Evolutionary conservation across 2,329 filamentous ascomycete genomes (phyloP), one percentile per base, ranked within the genome.

Genomic region (Shiraia bambusicola): DNA sequence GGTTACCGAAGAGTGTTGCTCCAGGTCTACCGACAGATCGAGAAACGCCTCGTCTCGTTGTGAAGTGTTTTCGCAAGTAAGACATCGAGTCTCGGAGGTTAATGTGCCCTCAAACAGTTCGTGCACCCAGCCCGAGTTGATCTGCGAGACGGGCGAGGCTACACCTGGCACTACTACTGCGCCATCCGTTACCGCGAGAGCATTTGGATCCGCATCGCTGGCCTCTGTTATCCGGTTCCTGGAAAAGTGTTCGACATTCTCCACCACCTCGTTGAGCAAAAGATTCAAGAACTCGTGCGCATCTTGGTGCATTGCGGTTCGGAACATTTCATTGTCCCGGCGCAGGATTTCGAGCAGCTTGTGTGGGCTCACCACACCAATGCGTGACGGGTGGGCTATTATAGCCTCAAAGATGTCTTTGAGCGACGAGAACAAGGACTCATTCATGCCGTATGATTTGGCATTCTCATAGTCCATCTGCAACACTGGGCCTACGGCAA

Each of bases 241-340:
- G 17, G 90, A 86, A 58, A 91, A 88, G n/a, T 83, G 79, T 70
- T 98, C 93, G 17, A 98, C 90, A 60, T 92, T 95, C 34, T 90
- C 82, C 37, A 98, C 92, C 25, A 98, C 88, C 64, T 95, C 87
- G 67, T 98, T 98, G n/a, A 98, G 76, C 2, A 98, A 78, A 24
- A 97, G 75, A 45, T 95, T 95, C 57, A 97, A 82, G 56, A 98
- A 98, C 65, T 98, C 93, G 68, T 98, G 93, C 1, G 93, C 93
- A 66, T 98, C 93, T 66, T 98, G 93, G 68, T 98, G 93, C 88
- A 96, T 95, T 3, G 91, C 88, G 28, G 90, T 92, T 44, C 90
- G 84, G 61, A 98, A 98, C 86, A 95, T 91, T 68, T 98, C 93
- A 65, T 98, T 95, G 58, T 97, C 89, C 49, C 87, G 82, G 63